Conservation (phyloP, 768 basidiomycete species). For the Mycena chlorophos region DNA sequence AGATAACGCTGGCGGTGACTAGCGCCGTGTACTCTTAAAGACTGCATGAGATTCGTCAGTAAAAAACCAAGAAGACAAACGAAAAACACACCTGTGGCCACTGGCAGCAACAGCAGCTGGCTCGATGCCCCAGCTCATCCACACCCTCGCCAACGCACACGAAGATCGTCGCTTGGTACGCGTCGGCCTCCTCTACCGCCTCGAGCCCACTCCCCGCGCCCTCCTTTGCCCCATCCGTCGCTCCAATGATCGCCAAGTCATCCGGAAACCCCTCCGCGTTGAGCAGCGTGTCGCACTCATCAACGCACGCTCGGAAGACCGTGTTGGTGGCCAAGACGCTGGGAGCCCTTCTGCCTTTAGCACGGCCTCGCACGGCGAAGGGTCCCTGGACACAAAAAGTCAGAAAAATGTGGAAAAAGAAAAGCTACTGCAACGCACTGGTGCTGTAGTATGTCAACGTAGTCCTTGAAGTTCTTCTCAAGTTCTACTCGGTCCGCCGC, state of each 20-base stretch:
- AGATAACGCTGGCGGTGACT: slow-evolving; percentile 61
- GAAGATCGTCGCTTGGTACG: slow-evolving; percentile 56
- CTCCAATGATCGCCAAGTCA: slow-evolving; percentile 45
- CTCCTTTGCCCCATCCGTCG: too few species aligned
- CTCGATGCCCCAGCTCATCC: slow-evolving; percentile 67
- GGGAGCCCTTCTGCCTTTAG: too few species aligned
- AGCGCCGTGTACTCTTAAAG: slow-evolving; percentile 81
- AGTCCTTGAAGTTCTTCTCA: too few species aligned
- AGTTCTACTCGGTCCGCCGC: too few species aligned
- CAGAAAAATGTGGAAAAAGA: neutral
- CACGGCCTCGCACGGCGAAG: slow-evolving; percentile 41
- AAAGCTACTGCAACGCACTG: slow-evolving; percentile 38
- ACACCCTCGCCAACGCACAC: slow-evolving; percentile 57
- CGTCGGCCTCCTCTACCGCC: slow-evolving; percentile 42
- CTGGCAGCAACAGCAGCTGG: slow-evolving; percentile 62
- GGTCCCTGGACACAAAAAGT: slow-evolving; percentile 49
- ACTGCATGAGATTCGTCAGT: slow-evolving; percentile 38
- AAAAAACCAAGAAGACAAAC: slow-evolving; percentile 1
- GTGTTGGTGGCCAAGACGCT: slow-evolving; percentile 52
- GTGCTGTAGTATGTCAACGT: slow-evolving; percentile 77
- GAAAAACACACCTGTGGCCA: slow-evolving; percentile 64
- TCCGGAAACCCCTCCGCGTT: slow-evolving; percentile 50
- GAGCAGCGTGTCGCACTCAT: slow-evolving; percentile 59
- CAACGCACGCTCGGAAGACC: slow-evolving; percentile 51
- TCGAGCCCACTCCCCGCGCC: slow-evolving; percentile 23